These are phyloP conservation scores for Botrytis sinoallii DNA, from an alignment of 2,329 filamentous ascomycete genomes.

Conservation along the genomic window DNA sequence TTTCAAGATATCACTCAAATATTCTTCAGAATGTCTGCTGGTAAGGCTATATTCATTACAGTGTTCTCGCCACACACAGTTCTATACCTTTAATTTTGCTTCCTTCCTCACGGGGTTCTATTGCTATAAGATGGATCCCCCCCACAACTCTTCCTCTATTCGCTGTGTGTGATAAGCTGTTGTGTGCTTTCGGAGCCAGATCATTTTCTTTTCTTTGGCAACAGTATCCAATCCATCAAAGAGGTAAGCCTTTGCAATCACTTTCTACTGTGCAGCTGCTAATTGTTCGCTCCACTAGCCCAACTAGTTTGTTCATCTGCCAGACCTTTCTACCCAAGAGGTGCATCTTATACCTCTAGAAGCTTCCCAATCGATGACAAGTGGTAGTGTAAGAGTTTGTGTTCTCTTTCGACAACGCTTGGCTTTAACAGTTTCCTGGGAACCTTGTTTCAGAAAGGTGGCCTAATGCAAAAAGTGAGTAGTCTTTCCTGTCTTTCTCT, in stretches of 20 bases:
- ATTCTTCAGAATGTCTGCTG: background rate
- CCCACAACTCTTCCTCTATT: no score
- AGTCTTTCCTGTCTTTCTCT: background rate
- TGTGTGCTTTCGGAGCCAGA: background rate
- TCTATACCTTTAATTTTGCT: no score
- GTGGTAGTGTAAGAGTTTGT: background rate
- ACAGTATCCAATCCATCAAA: background rate
- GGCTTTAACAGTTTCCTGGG: background rate
- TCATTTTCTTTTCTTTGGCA: background rate
- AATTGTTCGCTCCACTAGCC: background rate
- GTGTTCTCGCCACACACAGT: background rate
- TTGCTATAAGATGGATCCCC: no score
- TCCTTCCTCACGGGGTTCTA: no score
- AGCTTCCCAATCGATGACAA: background rate
- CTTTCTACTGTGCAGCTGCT: background rate
- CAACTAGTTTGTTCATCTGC: background rate
- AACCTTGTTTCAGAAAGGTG: accelerated
- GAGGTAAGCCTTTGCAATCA: background rate
- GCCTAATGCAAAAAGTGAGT: background rate
- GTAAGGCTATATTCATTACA: background rate
- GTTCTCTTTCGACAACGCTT: background rate
- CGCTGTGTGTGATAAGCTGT: no score
- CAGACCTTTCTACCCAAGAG: background rate
- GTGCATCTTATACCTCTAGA: background rate
- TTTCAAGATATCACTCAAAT: background rate